phyloP scores from a whole-genome alignment of 2,329 filamentous ascomycete species.

The Pseudogymnoascus sp. region DNA sequence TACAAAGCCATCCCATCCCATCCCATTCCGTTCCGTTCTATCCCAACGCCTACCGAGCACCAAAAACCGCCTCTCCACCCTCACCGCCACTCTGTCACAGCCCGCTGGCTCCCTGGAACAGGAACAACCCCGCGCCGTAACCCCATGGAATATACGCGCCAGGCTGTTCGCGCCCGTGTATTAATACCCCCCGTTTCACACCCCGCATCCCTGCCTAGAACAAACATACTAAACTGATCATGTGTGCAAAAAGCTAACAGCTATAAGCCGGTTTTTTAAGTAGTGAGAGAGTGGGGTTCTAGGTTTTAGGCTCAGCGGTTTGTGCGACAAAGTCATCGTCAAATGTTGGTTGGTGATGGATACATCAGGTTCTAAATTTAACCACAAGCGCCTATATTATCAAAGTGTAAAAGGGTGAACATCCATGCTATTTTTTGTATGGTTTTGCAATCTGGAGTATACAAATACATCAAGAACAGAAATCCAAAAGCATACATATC shows the following conservation, averaged over 20 bases:
- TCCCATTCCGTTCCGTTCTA: not conserved
- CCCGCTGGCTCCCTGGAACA: not conserved
- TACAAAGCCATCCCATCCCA: not conserved
- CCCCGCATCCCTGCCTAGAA: constrained; percentile 4
- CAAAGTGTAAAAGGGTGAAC: not conserved
- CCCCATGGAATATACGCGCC: not conserved
- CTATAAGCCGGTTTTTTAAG: not conserved
- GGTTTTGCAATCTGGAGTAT: constrained; percentile 1
- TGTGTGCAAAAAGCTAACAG: constrained; percentile 7
- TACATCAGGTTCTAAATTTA: not conserved
- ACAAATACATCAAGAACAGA: not conserved
- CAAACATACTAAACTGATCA: not conserved
- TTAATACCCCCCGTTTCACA: not conserved
- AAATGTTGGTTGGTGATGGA: not conserved
- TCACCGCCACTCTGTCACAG: not conserved
- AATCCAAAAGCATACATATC: not conserved
- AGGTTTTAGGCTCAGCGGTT: not conserved
- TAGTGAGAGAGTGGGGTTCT: not conserved
- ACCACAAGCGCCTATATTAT: not conserved
- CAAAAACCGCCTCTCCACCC: not conserved
- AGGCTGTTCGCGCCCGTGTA: not conserved
- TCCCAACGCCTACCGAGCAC: not conserved
- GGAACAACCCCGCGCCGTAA: not conserved
- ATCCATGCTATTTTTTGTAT: not conserved
- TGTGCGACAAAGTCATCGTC: not conserved